Evolutionary conservation across 257 asterid species (phyloP).

Genomic region (Handroanthus guayacan): DNA sequence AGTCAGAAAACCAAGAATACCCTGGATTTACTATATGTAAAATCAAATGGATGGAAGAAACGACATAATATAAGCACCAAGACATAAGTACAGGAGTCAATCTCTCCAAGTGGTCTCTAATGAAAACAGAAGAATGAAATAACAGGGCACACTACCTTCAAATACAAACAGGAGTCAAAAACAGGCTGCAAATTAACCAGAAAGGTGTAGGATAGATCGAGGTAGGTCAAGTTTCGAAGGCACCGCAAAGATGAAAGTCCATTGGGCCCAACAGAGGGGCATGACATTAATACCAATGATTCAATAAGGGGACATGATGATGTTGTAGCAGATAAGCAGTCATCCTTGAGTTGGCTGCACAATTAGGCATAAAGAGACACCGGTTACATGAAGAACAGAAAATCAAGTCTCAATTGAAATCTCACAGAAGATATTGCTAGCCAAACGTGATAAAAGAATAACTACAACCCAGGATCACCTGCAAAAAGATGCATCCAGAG

Average conservation of each 20-base stretch:
- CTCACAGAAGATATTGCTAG: slow-evolving; percentile 2
- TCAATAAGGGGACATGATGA: slow-evolving; percentile 70
- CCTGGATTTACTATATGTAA: not conserved
- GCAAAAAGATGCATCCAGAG: slow-evolving; percentile 92
- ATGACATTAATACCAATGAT: slow-evolving; percentile 75
- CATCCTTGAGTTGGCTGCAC: slow-evolving; percentile 81
- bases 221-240: slow-evolving; percentile 67
- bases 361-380: slow-evolving; percentile 24
- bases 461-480: slow-evolving; percentile 47
- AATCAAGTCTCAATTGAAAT: not conserved
- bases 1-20: not conserved
- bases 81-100: not conserved
- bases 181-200: slow-evolving; percentile 71
- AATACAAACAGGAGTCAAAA: slow-evolving; percentile 58
- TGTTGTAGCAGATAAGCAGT: slow-evolving; percentile 70
- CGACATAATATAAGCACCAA: slow-evolving; percentile 1
- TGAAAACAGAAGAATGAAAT: not conserved
- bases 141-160: slow-evolving; percentile 58
- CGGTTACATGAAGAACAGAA: slow-evolving; percentile 8
- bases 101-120: not conserved
- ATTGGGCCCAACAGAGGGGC: slow-evolving; percentile 67
- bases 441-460: not conserved
- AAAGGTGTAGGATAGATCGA: slow-evolving; percentile 81
- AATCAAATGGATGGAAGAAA: not conserved
- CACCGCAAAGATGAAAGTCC: slow-evolving; percentile 64